phyloP scores from a whole-genome alignment of 768 basidiomycete species.

The Mycena filopes region DNA sequence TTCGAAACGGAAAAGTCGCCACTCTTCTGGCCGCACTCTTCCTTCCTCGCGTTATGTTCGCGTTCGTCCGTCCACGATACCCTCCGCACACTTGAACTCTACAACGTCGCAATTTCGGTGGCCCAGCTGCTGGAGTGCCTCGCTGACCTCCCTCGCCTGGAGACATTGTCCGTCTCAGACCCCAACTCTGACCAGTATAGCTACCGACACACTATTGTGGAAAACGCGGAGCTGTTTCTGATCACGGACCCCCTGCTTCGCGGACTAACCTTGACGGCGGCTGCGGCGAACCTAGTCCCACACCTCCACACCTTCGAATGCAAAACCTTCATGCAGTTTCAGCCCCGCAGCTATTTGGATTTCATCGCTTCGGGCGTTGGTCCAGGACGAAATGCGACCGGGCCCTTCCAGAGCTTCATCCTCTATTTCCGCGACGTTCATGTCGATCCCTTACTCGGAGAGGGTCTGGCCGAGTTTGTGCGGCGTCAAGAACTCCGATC shows the following conservation, averaged over 20 bases:
- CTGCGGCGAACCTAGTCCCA: neutral
- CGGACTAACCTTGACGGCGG: constrained; percentile 1
- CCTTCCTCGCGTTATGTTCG: neutral
- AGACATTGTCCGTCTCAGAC: neutral
- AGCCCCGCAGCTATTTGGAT: neutral
- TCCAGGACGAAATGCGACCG: neutral
- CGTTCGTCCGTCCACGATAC: constrained; percentile 3
- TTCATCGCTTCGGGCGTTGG: neutral
- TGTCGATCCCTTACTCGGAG: neutral
- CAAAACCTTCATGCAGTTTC: constrained; percentile 12
- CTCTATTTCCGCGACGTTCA: neutral
- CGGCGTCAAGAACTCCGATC: neutral
- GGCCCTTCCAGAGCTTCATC: constrained; percentile 1
- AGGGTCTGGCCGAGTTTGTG: neutral
- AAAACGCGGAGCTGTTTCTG: neutral
- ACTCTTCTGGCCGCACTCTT: neutral
- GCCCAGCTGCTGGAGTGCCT: neutral
- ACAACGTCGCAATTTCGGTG: neutral
- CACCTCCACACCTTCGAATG: constrained; percentile 11
- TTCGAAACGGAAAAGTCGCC: neutral
- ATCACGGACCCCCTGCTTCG: neutral
- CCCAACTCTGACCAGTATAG: neutral
- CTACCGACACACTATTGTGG: neutral
- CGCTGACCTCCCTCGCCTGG: neutral
- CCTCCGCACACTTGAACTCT: neutral